Evolutionary conservation across 1,139 yeast genomes (phyloP).

Genomic region (Yamadazyma buinensis): DNA sequence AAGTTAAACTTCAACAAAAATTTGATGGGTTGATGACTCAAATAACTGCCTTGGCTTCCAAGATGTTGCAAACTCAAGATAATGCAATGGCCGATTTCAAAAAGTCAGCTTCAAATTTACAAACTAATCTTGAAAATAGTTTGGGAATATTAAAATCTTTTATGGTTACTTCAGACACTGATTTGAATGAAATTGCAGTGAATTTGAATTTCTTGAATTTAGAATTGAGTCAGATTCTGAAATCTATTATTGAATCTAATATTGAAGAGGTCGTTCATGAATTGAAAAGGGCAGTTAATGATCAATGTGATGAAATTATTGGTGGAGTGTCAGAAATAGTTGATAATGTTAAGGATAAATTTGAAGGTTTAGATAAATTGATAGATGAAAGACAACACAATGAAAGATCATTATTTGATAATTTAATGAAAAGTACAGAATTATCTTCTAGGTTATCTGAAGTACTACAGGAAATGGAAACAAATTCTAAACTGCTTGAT

Average conservation of each 20-base stretch:
- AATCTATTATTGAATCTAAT: not conserved
- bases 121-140: slow-evolving; percentile 13
- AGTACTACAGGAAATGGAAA: slow-evolving; percentile 2
- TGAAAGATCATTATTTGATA: not conserved
- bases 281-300: slow-evolving; percentile 7
- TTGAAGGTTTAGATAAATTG: not conserved
- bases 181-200: slow-evolving; percentile 13
- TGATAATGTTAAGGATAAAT: slow-evolving; percentile 1
- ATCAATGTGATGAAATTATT: slow-evolving; percentile 3
- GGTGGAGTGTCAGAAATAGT: slow-evolving; percentile 2
- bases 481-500: slow-evolving; percentile 1
- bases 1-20: slow-evolving; percentile 12
- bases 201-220: slow-evolving; percentile 11
- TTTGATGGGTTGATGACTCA: slow-evolving; percentile 16
- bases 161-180: slow-evolving; percentile 2
- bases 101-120: slow-evolving; percentile 8
- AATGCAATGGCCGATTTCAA: slow-evolving; percentile 11
- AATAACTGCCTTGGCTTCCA: slow-evolving; percentile 5
- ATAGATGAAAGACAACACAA: slow-evolving; percentile 1
- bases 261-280: slow-evolving; percentile 5
- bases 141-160: slow-evolving; percentile 10
- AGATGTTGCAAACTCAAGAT: slow-evolving; percentile 6
- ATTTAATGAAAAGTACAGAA: slow-evolving; percentile 1
- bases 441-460: slow-evolving; percentile 1
- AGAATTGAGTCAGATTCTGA: slow-evolving; percentile 11